A percentile compares a stretch with the other conserved stretches of the same genome.
phyloP scores from a whole-genome alignment of 2,329 filamentous ascomycete genomes.

The Diaporthe vexans region DNA sequence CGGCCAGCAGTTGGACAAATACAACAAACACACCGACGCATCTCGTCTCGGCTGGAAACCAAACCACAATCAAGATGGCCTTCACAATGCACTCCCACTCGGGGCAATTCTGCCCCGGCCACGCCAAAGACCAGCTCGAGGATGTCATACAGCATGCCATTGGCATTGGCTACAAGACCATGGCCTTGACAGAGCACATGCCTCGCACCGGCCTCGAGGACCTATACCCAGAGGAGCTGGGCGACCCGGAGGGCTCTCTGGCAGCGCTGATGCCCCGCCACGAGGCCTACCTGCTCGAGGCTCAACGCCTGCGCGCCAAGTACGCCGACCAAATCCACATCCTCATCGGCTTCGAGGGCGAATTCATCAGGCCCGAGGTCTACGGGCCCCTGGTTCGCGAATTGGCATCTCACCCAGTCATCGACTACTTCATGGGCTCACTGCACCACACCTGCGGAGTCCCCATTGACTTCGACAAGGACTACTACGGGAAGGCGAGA shows the following conservation, averaged over 20 bases:
- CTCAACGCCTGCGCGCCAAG: slow-evolving; percentile 76
- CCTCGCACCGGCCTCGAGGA: slow-evolving; percentile 80
- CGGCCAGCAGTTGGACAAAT: neutral
- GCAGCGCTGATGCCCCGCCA: slow-evolving; percentile 68
- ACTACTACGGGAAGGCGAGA: slow-evolving; percentile 74
- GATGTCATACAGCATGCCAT: slow-evolving; percentile 87
- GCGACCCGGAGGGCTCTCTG: slow-evolving; percentile 63
- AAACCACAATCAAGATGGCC: slow-evolving; percentile 72
- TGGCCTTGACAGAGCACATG: slow-evolving; percentile 96
- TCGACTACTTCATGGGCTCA: slow-evolving; percentile 94
- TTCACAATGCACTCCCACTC: slow-evolving; percentile 99
- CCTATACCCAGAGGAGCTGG: slow-evolving; percentile 90
- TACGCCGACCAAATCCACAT: slow-evolving; percentile 82
- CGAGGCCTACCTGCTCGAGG: slow-evolving; percentile 81
- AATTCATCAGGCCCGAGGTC: slow-evolving; percentile 83
- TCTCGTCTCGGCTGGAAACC: neutral
- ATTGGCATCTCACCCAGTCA: slow-evolving; percentile 70
- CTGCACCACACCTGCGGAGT: slow-evolving; percentile 90
- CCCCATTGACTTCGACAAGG: slow-evolving; percentile 88
- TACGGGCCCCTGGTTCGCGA: slow-evolving; percentile 69
- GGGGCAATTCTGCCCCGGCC: slow-evolving; percentile 93
- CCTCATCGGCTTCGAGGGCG: slow-evolving; percentile 91
- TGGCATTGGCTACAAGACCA: slow-evolving; percentile 81
- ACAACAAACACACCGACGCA: neutral
- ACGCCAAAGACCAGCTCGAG: slow-evolving; percentile 89